Conservation (phyloP, 1,139 yeast species). For the Petasospora rhodanensis region DNA sequence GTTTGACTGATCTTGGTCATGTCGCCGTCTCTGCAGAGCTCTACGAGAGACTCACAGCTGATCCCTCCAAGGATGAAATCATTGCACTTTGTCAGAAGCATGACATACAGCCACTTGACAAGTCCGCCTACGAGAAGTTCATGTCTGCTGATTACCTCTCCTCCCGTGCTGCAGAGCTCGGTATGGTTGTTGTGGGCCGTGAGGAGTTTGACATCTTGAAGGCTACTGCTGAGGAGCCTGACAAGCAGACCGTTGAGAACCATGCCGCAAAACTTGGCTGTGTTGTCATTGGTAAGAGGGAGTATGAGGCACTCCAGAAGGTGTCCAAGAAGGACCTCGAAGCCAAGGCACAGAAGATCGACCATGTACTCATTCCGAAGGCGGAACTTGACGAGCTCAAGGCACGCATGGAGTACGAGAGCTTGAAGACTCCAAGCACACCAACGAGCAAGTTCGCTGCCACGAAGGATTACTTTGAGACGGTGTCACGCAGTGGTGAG, state of each 20-base stretch:
- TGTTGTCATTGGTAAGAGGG: constrained; percentile 23
- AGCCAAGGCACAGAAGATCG: constrained; percentile 23
- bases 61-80: constrained; percentile 5
- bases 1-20: constrained; percentile 6
- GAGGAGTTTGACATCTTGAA: constrained; percentile 12
- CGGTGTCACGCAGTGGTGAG: constrained; percentile 26
- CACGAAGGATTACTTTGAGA: constrained; percentile 31
- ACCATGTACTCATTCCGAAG: constrained; percentile 26
- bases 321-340: constrained; percentile 27
- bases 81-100: constrained; percentile 5
- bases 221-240: constrained; percentile 30
- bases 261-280: constrained; percentile 26
- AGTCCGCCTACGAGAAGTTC: constrained; percentile 6
- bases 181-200: constrained; percentile 12
- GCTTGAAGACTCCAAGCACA: constrained; percentile 9
- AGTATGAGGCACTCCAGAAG: constrained; percentile 24
- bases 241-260: constrained; percentile 22
- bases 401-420: constrained; percentile 1
- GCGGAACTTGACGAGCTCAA: constrained; percentile 22
- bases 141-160: constrained; percentile 6
- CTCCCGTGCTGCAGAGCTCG: constrained; percentile 13
- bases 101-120: constrained; percentile 7
- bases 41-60: constrained; percentile 18
- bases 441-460: constrained; percentile 28
- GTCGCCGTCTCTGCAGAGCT: constrained; percentile 3